phyloP scores from a whole-genome alignment of 1,284 basidiomycete genomes.

The Phylloporus sp. region DNA sequence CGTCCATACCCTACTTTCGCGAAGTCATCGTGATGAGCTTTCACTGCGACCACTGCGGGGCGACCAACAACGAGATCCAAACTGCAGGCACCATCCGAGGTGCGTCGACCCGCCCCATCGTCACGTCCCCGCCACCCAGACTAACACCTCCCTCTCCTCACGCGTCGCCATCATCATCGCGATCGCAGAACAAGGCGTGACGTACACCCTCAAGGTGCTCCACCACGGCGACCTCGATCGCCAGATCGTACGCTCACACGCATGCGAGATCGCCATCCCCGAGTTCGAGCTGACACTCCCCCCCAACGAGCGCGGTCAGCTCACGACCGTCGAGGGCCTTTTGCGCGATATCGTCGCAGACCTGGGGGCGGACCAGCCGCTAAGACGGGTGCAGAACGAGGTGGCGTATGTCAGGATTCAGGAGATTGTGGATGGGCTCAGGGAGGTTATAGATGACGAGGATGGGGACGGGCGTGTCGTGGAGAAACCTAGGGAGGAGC shows the following conservation, averaged over 20 bases:
- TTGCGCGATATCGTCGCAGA: slow-evolving; percentile 87
- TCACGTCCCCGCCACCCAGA: not conserved
- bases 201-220: slow-evolving; percentile 86
- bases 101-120: slow-evolving; percentile 41
- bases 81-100: slow-evolving; percentile 89
- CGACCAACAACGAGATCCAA: slow-evolving; percentile 94
- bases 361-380: slow-evolving; percentile 83
- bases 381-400: slow-evolving; percentile 85
- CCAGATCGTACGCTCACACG: slow-evolving; percentile 91
- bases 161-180: not conserved
- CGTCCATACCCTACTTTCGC: slow-evolving; percentile 94
- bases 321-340: slow-evolving; percentile 96
- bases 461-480: slow-evolving; percentile 51
- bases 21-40: slow-evolving; percentile 98
- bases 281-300: slow-evolving; percentile 94
- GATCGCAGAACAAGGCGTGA: slow-evolving; percentile 55
- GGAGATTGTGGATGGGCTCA: slow-evolving; percentile 69
- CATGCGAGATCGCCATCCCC: slow-evolving; percentile 83
- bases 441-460: slow-evolving; percentile 67
- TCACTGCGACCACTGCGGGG: slow-evolving; percentile 92
- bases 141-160: too few species aligned
- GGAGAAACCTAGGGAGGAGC: slow-evolving; percentile 44
- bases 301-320: slow-evolving; percentile 78
- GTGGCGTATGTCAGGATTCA: slow-evolving; percentile 82
- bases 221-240: slow-evolving; percentile 84